Evolutionary conservation across 306 rosid species (phyloP).

Genomic region (Corylus americana): DNA sequence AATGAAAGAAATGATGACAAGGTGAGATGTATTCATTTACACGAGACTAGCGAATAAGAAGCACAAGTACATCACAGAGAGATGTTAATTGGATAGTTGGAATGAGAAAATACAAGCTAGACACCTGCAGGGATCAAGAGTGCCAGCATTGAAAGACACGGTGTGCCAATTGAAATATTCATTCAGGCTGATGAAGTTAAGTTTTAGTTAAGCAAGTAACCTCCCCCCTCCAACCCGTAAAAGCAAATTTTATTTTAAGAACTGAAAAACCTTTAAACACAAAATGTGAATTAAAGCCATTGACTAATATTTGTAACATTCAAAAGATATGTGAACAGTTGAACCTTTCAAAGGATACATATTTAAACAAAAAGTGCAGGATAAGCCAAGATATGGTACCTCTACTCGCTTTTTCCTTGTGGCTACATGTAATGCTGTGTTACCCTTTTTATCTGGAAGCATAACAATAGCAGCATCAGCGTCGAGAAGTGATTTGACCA

Average conservation of each 20-base stretch:
- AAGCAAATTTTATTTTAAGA: too few relatives aligned
- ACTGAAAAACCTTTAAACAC: not conserved
- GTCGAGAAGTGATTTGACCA: slow-evolving; percentile 82
- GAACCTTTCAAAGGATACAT: not conserved
- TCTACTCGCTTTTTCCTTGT: slow-evolving; percentile 94
- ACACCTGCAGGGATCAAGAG: not conserved
- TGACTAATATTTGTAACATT: not conserved
- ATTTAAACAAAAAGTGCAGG: slow-evolving; percentile 2
- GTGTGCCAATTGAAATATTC: not conserved
- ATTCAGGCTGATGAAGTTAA: not conserved
- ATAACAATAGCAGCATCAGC: slow-evolving; percentile 98
- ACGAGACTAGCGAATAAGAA: not conserved
- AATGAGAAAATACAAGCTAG: not conserved
- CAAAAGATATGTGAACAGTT: not conserved
- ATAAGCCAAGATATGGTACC: slow-evolving; percentile 48
- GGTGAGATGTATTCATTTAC: not conserved
- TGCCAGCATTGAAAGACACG: not conserved
- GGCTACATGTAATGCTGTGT: slow-evolving; percentile 92
- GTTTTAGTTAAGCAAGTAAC: too few relatives aligned
- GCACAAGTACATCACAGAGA: not conserved
- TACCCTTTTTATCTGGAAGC: slow-evolving; percentile 97
- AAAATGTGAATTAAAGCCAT: not conserved
- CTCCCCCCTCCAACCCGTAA: too few relatives aligned
- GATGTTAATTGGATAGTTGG: not conserved
- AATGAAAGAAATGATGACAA: not conserved